Conservation (phyloP, 2,329 filamentous ascomycete species). For the Cercospora berteroae region DNA sequence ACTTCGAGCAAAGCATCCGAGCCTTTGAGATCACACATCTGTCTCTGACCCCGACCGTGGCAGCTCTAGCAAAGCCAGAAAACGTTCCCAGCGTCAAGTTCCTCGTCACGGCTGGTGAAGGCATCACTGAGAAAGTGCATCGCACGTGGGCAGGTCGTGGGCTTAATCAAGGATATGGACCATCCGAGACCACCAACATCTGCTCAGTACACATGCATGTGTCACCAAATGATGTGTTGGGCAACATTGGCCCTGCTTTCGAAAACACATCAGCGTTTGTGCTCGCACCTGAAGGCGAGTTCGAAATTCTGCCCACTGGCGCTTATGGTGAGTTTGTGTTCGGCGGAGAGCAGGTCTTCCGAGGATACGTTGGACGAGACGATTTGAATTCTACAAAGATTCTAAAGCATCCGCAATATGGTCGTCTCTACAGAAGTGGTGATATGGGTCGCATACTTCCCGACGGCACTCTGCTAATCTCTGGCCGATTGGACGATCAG, state of each 20-base stretch:
- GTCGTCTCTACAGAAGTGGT: conserved; percentile 76
- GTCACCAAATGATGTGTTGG: conserved; percentile 56
- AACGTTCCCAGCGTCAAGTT: conserved; percentile 71
- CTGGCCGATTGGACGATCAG: conserved; percentile 73
- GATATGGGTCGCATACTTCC: conserved; percentile 77
- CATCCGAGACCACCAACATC: conserved; percentile 84
- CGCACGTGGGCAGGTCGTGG: conserved; percentile 64
- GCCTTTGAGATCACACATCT: conserved; percentile 69
- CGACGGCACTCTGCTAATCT: conserved; percentile 71
- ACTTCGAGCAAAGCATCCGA: conserved; percentile 68
- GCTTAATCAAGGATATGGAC: conserved; percentile 79
- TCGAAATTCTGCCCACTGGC: conserved; percentile 63
- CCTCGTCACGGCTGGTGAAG: conserved; percentile 77
- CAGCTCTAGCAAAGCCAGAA: conserved; percentile 66
- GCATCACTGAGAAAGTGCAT: conserved; percentile 70
- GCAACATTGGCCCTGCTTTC: conserved; percentile 74
- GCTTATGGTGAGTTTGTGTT: conserved; percentile 82
- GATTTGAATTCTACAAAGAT: conserved; percentile 65
- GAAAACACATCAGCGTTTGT: conserved; percentile 75
- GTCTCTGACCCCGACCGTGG: conserved; percentile 82
- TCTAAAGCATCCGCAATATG: conserved; percentile 64
- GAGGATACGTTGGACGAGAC: conserved; percentile 68
- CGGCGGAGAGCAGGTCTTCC: conserved; percentile 74
- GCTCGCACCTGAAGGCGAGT: conserved; percentile 44
- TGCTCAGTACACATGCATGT: conserved; percentile 70